Base-by-base conservation (phyloP, 2,329 filamentous ascomycete species). In the Penicillium rolfsii region DNA sequence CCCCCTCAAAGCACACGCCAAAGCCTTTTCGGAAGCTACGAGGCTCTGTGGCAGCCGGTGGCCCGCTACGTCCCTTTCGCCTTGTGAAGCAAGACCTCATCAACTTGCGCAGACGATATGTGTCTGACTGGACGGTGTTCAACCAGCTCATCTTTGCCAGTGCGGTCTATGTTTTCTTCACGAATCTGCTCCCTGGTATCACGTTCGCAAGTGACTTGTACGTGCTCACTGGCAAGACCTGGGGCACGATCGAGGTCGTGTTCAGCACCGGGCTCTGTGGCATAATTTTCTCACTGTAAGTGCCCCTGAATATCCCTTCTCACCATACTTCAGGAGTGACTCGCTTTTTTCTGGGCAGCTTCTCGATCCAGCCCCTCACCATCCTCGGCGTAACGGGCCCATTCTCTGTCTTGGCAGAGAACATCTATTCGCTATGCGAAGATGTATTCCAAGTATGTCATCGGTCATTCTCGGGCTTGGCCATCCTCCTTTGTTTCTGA, bases 171-270 rank as follows among this genome's bases (percentile, higher is more conserved):
- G 82, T 89, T 61, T 89, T 88, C 77, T 89, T 89, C 70, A 88
- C 86, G 30, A 89, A 89, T 69, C 78, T 89, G 5, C 73, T 89
- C 11, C 87, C 87, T 0, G 86, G 87, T 1, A 88, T 89, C 67
- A 89, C 87, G 0, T 89, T 89, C 73, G 86, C 86, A 0, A 87
- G 84, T 70, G 87, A 89, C 70, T 73, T 89, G 59, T 87, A 87
- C 69, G 82, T 84, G 4, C 74, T 86, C 63, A 89, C 87, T 0
- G 86, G 86, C 14, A 76, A 82, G 68, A 86, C 83, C 30, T 89
- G 86, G 85, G 86, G 86, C 0, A 87, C 87, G 0, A 87, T 89
- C 56, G 87, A 89, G 70, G 85, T 89, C 7, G 86, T 89, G 1
- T 84, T 89, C 59, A 88, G 85, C 65, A 89, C 87, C 2, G 87